phyloP scores from a whole-genome alignment of 192 early-diverging fungal genomes.

The Coemansia sp. region DNA sequence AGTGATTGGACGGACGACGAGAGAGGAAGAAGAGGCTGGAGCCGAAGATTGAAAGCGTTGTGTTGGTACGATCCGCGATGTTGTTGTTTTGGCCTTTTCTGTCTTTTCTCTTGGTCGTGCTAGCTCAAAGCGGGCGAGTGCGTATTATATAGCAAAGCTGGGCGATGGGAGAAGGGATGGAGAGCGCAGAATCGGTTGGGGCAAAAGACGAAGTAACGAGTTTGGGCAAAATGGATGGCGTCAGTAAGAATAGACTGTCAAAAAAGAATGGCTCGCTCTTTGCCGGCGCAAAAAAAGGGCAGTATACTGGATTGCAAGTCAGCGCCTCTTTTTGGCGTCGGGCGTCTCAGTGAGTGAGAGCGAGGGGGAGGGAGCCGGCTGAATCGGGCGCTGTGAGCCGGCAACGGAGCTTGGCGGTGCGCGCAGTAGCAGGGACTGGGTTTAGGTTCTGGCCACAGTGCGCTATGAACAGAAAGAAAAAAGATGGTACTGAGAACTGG shows the following conservation, averaged over 20 bases:
- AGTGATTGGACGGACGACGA: neutral
- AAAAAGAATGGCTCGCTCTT: neutral
- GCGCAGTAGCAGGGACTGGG: conserved; percentile 2
- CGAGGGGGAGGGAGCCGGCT: conserved; percentile 1
- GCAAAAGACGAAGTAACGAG: neutral
- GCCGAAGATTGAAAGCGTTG: conserved; percentile 2
- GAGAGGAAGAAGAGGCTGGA: conserved; percentile 1
- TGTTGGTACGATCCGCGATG: neutral
- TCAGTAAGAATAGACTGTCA: neutral
- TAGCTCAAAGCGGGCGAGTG: neutral
- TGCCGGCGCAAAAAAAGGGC: neutral
- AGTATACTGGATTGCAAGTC: conserved; percentile 1
- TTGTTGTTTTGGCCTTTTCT: conserved; percentile 7
- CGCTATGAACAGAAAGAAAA: neutral
- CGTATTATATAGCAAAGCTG: neutral
- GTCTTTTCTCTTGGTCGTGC: neutral
- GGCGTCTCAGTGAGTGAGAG: neutral
- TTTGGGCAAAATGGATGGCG: neutral
- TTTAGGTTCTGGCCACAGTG: neutral
- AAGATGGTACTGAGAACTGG: neutral
- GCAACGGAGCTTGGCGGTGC: neutral
- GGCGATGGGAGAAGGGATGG: neutral
- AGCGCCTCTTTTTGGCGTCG: neutral
- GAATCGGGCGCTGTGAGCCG: conserved; percentile 1
- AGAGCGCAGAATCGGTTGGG: conserved; percentile 3